Base-by-base conservation (phyloP, 2,329 filamentous ascomycete species). In the Sporothrix dimorphospora region DNA sequence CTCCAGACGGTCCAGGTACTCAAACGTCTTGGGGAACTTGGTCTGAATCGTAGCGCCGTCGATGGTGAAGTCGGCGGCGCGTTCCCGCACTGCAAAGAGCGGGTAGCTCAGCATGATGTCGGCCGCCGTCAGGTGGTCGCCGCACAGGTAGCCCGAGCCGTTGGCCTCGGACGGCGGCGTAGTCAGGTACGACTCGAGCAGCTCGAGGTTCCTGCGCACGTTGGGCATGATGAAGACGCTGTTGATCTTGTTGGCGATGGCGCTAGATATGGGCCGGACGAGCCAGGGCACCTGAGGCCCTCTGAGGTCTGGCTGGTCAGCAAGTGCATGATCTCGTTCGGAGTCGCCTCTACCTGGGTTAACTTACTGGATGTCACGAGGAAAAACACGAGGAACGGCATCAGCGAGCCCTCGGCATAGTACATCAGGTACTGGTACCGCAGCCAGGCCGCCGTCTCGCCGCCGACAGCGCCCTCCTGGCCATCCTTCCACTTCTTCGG, bases 371-470 rank as follows among this genome's bases (percentile, higher is more conserved):
- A 78, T 14, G 92, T 82, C 34, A 97, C 81, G 19, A 96, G 78
- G 16, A 85, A 82, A 74, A 93, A 81, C 0, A 94, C 81, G 74
- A 96, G 80, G 65, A 89, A 83, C 0, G 89, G 87, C 91, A 97
- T 96, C 74, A 98, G 82, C 73, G 88, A 93, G 12, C 94, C 95
- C 82, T 98, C 95, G 5, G 89, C 86, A 80, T 94, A 98, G 79
- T 97, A 92, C 85, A 97, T 88, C 76, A 89, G 89, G 79, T 93
- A 92, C 78, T 86, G 84, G 79, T 85, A 89, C 67, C 88, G 83
- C 79, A 89, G 79, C 83, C 85, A 90, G 73, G 83, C 84, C 77
- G 90, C 86, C 40, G 87, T 89, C 82, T 91, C 88, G 30, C 88
- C 88, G 19, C 86, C 86, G 12, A 88, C 74, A 76, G 85, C 83